Base-by-base conservation (phyloP, 805 yeast genomes). In the Yarrowia sp. region DNA sequence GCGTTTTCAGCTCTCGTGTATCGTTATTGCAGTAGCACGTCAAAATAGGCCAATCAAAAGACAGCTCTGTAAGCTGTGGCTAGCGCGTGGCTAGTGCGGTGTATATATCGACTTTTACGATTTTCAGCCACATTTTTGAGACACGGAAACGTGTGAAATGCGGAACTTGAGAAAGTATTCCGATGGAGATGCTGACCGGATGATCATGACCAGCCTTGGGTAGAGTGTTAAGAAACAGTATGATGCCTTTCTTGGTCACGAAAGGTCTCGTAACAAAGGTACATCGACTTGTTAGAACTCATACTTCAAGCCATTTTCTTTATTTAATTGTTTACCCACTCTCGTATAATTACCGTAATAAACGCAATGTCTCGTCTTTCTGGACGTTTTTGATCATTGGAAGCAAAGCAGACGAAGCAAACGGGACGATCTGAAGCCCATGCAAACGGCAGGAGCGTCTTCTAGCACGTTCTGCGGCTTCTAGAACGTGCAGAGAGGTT, bases 401-500 rank as follows among this genome's bases (percentile, higher is more conserved):
- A 11, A 41, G 43, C 43, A 41, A 41, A 41, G 32, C 7, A 5
- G 32, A 26, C 32, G 32, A 26, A 26, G 32, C 32, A 26, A 26
- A 26, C 32, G 32, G 32, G 32, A 26, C 32, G 32, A 26, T 26
- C 32, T 26, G 32, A 5, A 26, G 7, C 32, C 32, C 7, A 3
- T 26, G 32, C 32, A 26, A 26, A 26, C 32, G 46, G 19, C 15
- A 15, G 19, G 19, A 42, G 19, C 15, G 19, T n/a, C 19, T 46
- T 46, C 50, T 46, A 46, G 50, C 50, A 46, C 7, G 35, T 46
- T 46, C 50, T 15, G 9, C 50, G 35, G 32, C 50, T 46, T 46
- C 50, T 46, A 46, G 50, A 46, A 46, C 9, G 48, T 12, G 48
- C 48, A 26, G 26, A 12, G 48, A 16, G 48, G 22, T 43, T 43